phyloP scores from a whole-genome alignment of 2,329 filamentous ascomycete genomes.

The Penicillium crustosum region DNA sequence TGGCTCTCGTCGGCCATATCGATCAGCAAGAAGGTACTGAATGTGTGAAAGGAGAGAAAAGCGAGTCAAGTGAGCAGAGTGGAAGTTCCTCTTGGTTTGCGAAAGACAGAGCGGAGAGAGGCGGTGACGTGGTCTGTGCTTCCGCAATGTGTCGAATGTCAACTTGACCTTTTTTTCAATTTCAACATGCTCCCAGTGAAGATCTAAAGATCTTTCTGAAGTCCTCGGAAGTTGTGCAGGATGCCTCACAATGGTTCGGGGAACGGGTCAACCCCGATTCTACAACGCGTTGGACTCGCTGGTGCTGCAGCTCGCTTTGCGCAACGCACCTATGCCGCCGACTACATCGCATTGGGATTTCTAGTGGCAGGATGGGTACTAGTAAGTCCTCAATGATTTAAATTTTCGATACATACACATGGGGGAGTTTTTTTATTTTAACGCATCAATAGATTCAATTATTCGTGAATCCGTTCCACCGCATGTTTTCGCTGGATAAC shows the following conservation, averaged over 20 bases:
- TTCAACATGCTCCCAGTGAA: conserved; percentile 3
- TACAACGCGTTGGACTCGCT: conserved; percentile 40
- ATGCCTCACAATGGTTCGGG: conserved; percentile 34
- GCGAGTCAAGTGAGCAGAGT: not conserved
- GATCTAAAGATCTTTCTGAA: conserved; percentile 9
- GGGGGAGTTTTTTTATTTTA: not conserved
- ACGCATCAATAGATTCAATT: conserved; percentile 56
- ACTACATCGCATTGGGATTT: conserved; percentile 76
- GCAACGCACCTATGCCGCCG: conserved; percentile 77
- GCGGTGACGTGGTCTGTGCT: conserved; percentile 20
- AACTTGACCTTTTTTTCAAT: conserved; percentile 1
- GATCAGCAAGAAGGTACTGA: not conserved
- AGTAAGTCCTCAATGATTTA: conserved; percentile 19
- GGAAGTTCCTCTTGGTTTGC: not conserved
- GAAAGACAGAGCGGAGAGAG: conserved; percentile 9
- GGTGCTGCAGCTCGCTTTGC: conserved; percentile 54
- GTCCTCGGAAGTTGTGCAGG: conserved; percentile 3
- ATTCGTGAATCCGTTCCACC: conserved; percentile 81
- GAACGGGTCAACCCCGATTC: conserved; percentile 23
- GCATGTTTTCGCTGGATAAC: conserved; percentile 89
- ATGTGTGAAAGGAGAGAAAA: not conserved
- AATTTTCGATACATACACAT: too few relatives aligned
- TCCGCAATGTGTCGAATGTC: conserved; percentile 5
- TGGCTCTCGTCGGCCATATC: conserved; percentile 61
- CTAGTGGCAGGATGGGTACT: conserved; percentile 63